Base-by-base conservation (phyloP, 2,329 filamentous ascomycete species). In the Epichloe uncinata region DNA sequence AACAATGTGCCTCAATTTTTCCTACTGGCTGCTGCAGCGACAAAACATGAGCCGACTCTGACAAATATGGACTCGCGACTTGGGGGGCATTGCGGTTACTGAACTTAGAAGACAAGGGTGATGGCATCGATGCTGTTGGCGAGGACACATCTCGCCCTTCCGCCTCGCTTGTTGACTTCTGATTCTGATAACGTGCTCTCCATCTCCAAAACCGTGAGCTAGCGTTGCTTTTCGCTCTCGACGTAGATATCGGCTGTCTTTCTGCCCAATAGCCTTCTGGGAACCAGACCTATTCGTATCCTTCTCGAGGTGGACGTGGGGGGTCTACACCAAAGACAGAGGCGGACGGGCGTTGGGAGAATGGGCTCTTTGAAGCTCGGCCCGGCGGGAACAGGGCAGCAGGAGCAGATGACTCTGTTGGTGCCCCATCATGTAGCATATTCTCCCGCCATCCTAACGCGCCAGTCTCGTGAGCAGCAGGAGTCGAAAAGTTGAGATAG, bases 221-320 rank as follows among this genome's bases (percentile, higher is more conserved):
- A 22, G 63, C 59, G 47, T 57, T 66, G 47, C 63, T 67, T 54
- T 64, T 65, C 13, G 45, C 60, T 15, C 60, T 57, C 1, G 61
- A 57, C 4, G 52, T 45, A 47, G 38, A 43, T 46, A 59, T 55
- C 20, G 26, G 50, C 44, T 72, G 66, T n/a, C 78, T 69, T 61
- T 81, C 78, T n/a, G 78, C 78, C 77, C 77, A 81, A 59, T 78
- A 81, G 5, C 78, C 78, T 47, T 72, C 73, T 1, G 78, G 77
- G 58, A 77, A 80, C 78, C 77, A 81, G 22, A 81, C 78, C 78
- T 76, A 81, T 64, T 81, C 78, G 57, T 64, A 69, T 40, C 77
- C 77, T 42, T 73, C 69, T 45, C 64, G 73, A 48, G 78, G 64
- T n/a, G 73, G 70, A 2, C 78, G 72, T 22, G 77, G 78, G 77